phyloP scores from a whole-genome alignment of 768 basidiomycete genomes.

The Obba rivulosa region DNA sequence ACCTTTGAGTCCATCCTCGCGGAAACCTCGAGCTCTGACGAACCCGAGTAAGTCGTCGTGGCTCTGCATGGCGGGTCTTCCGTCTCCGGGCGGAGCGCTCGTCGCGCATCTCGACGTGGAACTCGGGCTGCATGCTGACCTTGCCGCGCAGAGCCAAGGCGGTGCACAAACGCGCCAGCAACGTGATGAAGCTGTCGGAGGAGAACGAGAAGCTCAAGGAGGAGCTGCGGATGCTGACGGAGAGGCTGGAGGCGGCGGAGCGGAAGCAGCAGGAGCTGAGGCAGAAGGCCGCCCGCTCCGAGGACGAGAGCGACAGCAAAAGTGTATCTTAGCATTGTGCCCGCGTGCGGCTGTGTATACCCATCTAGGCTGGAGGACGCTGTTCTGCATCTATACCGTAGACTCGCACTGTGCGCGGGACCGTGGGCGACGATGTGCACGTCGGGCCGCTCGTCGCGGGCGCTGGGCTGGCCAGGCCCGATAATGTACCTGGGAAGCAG shows the following conservation, averaged over 20 bases:
- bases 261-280: slow-evolving; percentile 45
- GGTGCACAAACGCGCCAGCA: slow-evolving; percentile 68
- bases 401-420: too few species aligned
- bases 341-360: too few species aligned
- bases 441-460: too few species aligned
- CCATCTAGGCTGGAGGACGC: too few species aligned
- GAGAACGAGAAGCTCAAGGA: slow-evolving; percentile 78
- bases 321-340: too few species aligned
- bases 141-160: slow-evolving; percentile 19
- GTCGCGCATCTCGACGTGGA: slow-evolving; percentile 2
- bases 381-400: too few species aligned
- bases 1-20: slow-evolving; percentile 23
- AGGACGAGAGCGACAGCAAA: slow-evolving; percentile 7
- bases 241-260: slow-evolving; percentile 71
- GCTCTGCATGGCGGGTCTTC: not conserved
- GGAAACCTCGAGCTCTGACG: slow-evolving; percentile 5
- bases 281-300: slow-evolving; percentile 28
- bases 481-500: too few species aligned
- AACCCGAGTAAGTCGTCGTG: slow-evolving; percentile 15
- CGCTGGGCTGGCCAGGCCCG: too few species aligned
- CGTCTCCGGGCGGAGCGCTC: not conserved
- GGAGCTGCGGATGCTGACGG: slow-evolving; percentile 70
- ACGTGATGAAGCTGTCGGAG: slow-evolving; percentile 68
- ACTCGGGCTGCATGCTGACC: not conserved
- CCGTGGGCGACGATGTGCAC: too few species aligned